Conservation (phyloP, 257 asterid genomes). For the Solanum piurae region DNA sequence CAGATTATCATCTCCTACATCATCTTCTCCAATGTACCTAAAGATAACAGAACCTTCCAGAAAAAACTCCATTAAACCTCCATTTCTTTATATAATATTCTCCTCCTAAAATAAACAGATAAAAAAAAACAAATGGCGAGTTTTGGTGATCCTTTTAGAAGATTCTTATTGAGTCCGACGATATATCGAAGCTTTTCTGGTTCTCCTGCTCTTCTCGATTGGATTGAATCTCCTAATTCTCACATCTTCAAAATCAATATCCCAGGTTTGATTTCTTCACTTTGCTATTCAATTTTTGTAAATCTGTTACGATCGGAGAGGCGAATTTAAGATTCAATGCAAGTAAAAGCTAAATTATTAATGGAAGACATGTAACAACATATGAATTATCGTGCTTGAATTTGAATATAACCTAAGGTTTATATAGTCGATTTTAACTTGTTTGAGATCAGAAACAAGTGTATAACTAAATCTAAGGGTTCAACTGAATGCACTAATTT, state of each 20-base stretch:
- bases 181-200: constrained; percentile 33
- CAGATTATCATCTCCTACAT: neutral
- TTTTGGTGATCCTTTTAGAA: constrained; percentile 58
- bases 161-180: constrained; percentile 42
- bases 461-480: neutral
- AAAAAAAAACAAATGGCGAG: constrained; percentile 29
- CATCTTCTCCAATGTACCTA: constrained; percentile 22
- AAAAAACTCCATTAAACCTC: neutral
- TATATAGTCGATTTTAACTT: neutral
- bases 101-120: neutral
- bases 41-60: constrained; percentile 40
- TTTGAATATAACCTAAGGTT: neutral
- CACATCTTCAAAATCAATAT: constrained; percentile 71
- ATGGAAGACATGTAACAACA: neutral
- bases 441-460: neutral
- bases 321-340: neutral
- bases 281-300: neutral
- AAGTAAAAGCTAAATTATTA: neutral
- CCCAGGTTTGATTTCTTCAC: constrained; percentile 31
- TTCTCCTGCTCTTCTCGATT: constrained; percentile 60
- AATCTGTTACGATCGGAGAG: neutral
- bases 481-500: neutral
- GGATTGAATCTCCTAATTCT: constrained; percentile 56
- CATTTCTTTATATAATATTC: neutral
- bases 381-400: neutral